Base-by-base conservation (phyloP, 139 green algal genomes). In the Volvox reticuliferus region DNA sequence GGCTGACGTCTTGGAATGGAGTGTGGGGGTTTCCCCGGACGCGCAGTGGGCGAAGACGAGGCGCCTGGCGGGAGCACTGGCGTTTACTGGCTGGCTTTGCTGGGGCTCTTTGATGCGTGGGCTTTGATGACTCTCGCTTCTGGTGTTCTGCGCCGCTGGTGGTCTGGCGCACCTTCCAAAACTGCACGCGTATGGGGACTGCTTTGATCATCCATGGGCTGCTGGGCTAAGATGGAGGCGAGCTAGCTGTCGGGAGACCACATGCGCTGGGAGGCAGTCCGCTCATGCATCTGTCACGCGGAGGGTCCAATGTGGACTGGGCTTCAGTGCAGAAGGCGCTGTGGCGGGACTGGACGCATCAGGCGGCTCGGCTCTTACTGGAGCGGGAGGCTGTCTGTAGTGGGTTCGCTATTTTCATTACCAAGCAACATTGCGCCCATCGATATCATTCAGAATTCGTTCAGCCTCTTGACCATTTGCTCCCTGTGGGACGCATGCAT, bases 21-120 rank as follows among this genome's bases (percentile, higher is more conserved):
- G 71, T 82, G 32, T 55, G 76, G 76, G 76, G 30, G 55, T 82
- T 82, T 62, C 76, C 32, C 21, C 76, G 32, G 76, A 26, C n/a
- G 76, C 76, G 76, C 76, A 20, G 16, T 82, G 76, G 76, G 76
- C 76, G 76, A 61, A 82, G 18, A 82, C 32, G 71, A 83, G 78
- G 78, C 78, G 78, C 36, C 20, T 83, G 78, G 37, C 36, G 37
- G 78, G 78, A 65, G 78, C 37, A 26, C 78, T 83, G 78, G 78
- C 78, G 36, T 83, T 20, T 44, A 33, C 78, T 83, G 78, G 78
- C 78, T 83, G 78, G 76, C 76, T 82, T 30, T 12, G 69, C 69
- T 50, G 20, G 9, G 71, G 71, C 71, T 36, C 71, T 79, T 79
- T 79, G 71, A 79, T 79, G 71, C 71, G 71, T 82, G 76, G 76